A percentile compares a stretch with the other conserved stretches of the same genome.
Conservation (phyloP, 495 filamentous ascomycete genomes). For the Aspergillus nidulans region DNA sequence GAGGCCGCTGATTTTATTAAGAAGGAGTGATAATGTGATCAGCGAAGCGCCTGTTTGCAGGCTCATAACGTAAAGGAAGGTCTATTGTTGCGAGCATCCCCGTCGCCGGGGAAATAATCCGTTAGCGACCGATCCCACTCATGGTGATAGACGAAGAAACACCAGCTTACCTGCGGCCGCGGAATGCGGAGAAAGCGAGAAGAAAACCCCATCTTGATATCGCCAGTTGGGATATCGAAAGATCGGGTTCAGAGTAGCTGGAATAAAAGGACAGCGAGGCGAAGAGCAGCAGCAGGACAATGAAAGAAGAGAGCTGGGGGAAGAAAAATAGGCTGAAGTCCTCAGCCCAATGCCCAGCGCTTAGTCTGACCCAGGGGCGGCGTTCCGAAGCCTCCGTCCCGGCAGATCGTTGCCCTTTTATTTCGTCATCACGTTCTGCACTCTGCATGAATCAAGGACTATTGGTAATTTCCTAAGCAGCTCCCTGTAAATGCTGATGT, state of each 20-base stretch:
- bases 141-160: not conserved
- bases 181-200: constrained; percentile 52
- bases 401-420: constrained; percentile 7
- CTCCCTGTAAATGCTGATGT: no score
- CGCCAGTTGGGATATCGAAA: constrained; percentile 11
- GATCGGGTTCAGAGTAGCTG: not conserved
- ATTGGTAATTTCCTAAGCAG: not conserved
- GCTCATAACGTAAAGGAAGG: constrained; percentile 79
- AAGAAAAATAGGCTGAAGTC: constrained; percentile 23
- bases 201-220: constrained; percentile 40
- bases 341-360: constrained; percentile 9
- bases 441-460: not conserved
- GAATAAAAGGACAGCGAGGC: constrained; percentile 13
- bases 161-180: constrained; percentile 50
- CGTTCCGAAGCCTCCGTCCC: constrained; percentile 19
- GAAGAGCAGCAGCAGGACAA: constrained; percentile 6
- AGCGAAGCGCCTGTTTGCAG: constrained; percentile 81
- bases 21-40: constrained; percentile 68
- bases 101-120: constrained; percentile 19
- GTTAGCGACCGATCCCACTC: constrained; percentile 10
- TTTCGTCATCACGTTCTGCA: constrained; percentile 2
- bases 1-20: constrained; percentile 85
- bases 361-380: constrained; percentile 20
- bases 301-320: constrained; percentile 12
- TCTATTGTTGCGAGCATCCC: constrained; percentile 41